Evolutionary conservation across 495 filamentous ascomycete genomes (phyloP).

Genomic region (Darksidea phi): DNA sequence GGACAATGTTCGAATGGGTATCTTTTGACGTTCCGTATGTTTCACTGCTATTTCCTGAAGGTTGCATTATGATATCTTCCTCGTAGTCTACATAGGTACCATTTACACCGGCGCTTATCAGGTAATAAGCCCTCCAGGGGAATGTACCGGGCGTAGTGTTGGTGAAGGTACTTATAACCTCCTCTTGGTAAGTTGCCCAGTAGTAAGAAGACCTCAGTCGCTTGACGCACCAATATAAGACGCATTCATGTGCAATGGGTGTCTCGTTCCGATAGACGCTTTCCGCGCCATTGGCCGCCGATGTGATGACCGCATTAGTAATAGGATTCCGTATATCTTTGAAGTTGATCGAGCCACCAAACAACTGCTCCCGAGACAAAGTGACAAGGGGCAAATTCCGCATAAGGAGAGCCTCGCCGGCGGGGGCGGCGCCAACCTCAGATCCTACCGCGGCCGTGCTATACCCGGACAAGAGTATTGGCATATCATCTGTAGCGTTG

Average conservation of each 20-base stretch:
- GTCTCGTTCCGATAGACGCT: constrained; percentile 17
- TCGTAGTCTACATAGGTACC: constrained; percentile 5
- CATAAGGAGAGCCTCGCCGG: constrained; percentile 18
- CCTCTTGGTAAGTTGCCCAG: constrained; percentile 17
- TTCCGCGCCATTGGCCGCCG: neutral
- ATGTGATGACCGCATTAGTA: neutral
- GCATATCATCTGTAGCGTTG: constrained; percentile 6
- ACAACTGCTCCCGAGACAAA: neutral
- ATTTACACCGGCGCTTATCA: neutral
- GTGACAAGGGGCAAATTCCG: constrained; percentile 17
- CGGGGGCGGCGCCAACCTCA: neutral
- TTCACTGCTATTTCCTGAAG: neutral
- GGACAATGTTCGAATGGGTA: neutral
- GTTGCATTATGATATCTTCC: constrained; percentile 13
- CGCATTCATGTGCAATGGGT: constrained; percentile 21
- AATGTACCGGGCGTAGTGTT: constrained; percentile 18
- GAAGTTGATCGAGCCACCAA: constrained; percentile 25
- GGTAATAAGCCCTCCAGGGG: constrained; percentile 6
- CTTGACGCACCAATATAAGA: constrained; percentile 25
- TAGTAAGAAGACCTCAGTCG: constrained; percentile 25
- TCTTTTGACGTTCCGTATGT: neutral
- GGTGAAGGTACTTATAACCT: constrained; percentile 9
- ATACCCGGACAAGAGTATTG: constrained; percentile 28
- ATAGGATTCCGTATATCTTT: constrained; percentile 22
- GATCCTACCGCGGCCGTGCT: neutral